Percentiles rank a stretch among this genome's conserved stretches.
phyloP scores from a whole-genome alignment of 192 early-diverging fungal species.

The Linnemannia hyalina region DNA sequence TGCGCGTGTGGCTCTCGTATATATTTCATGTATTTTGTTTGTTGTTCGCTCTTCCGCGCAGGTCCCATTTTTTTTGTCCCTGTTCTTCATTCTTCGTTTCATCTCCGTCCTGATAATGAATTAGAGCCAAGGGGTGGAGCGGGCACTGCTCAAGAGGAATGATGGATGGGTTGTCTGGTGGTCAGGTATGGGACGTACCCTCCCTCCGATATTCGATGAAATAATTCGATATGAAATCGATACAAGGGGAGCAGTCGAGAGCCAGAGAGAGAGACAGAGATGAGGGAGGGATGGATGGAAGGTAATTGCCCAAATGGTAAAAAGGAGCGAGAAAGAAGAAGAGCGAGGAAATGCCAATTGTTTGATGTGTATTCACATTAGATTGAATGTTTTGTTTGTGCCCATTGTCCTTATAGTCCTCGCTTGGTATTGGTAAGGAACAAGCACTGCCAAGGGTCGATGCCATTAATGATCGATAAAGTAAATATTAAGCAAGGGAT shows the following conservation, averaged over 20 bases:
- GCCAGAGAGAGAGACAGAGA: background rate
- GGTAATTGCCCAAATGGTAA: background rate
- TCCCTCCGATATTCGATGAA: background rate
- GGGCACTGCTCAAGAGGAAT: background rate
- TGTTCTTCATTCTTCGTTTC: background rate
- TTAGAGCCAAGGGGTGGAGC: background rate
- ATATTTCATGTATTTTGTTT: background rate
- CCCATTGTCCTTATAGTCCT: background rate
- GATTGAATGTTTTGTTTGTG: background rate
- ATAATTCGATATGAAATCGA: constrained; percentile 1
- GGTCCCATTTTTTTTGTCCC: background rate
- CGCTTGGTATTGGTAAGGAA: background rate
- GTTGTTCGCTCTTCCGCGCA: background rate
- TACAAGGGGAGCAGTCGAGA: background rate
- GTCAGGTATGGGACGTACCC: background rate
- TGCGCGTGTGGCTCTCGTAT: background rate
- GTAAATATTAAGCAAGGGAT: constrained; percentile 2
- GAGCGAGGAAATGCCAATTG: background rate
- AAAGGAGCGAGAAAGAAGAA: background rate
- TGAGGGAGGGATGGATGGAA: background rate
- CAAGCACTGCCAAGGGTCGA: background rate
- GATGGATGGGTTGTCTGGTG: background rate
- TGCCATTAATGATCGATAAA: background rate
- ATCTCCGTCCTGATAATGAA: constrained; percentile 9
- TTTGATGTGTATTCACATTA: constrained; percentile 1